Base-by-base conservation (phyloP, 768 basidiomycete genomes). In the Neoboletus brunneissimus region DNA sequence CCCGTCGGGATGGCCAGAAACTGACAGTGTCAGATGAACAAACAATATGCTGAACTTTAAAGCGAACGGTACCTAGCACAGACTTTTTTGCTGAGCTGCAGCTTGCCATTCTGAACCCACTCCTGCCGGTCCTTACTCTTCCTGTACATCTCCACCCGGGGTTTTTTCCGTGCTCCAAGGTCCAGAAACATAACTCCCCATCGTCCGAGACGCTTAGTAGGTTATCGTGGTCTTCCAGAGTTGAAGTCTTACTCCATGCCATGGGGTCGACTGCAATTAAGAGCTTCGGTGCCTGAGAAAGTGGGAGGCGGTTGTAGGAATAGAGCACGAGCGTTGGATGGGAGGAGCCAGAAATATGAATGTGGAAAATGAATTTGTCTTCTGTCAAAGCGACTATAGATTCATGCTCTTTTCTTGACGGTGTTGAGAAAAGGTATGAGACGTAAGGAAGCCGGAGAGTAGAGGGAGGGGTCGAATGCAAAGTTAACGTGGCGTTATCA, bases 1-100 rank as follows among this genome's bases (percentile, higher is more conserved):
- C 0, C 87, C 88, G 20, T 82, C 80, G 0, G 77, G 64, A 16
- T 74, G 69, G 5, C 79, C 75, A 15, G 87, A 83, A 58, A 93
- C 91, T 94, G 43, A 20, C 9, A 42, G 29, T 4, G 15, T 48
- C 37, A 46, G 37, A 55, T 49, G 23, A 63, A 54, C 13, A 59
- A 20, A 56, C 10, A 32, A n/a, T 23, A 27, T 11, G 37, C 6
- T 18, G 27, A 20, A 42, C 22, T 48, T 32, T n/a, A 48, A 43
- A 50, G 27, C 20, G 41, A 59, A 60, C 76, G 81, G 56, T 68
- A 93, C 94, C 84, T 56, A 98, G 76, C 7, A 87, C 94, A 5
- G 94, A 91, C 72, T 96, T 96, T 72, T 94, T 94, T 12, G 89
- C 86, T 9, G 92, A 91, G 69, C 92, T 96, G 68, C 94, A 96